A percentile compares a stretch with the other conserved stretches of the same genome.
Evolutionary conservation across 192 early-diverging fungal genomes (phyloP).

Genomic region (Coemansia sp.): DNA sequence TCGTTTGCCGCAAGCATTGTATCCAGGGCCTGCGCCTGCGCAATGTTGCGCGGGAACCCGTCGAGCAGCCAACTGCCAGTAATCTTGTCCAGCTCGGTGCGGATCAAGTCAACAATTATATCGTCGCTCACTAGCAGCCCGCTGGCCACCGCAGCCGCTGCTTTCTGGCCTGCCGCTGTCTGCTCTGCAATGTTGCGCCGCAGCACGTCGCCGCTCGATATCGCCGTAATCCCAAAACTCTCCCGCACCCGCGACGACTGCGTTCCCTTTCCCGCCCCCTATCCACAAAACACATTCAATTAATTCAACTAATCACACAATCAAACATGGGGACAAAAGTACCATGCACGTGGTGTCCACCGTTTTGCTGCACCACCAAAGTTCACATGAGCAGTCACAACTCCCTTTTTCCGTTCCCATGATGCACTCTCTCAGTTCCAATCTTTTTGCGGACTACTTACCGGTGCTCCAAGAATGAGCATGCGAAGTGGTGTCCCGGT

Average conservation of each 20-base stretch:
- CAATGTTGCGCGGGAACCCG: conserved; percentile 85
- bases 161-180: conserved; percentile 61
- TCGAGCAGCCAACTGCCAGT: conserved; percentile 76
- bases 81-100: conserved; percentile 29
- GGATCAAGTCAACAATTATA: conserved; percentile 45
- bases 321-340: neutral
- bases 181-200: conserved; percentile 75
- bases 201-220: conserved; percentile 89
- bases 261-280: conserved; percentile 88
- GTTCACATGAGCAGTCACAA: neutral
- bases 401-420: neutral
- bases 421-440: neutral
- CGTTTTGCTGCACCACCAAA: neutral
- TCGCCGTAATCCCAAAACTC: conserved; percentile 63
- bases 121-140: conserved; percentile 49
- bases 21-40: conserved; percentile 73
- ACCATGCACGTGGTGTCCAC: neutral
- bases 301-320: neutral
- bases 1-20: conserved; percentile 49
- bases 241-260: conserved; percentile 74
- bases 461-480: conserved; percentile 73
- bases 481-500: conserved; percentile 60
- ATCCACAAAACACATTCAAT: conserved; percentile 8
- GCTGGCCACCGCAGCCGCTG: conserved; percentile 48
- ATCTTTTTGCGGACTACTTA: conserved; percentile 46